Evolutionary conservation across 352 stramenopile genomes (phyloP).

Genomic region (Peronospora destructor): DNA sequence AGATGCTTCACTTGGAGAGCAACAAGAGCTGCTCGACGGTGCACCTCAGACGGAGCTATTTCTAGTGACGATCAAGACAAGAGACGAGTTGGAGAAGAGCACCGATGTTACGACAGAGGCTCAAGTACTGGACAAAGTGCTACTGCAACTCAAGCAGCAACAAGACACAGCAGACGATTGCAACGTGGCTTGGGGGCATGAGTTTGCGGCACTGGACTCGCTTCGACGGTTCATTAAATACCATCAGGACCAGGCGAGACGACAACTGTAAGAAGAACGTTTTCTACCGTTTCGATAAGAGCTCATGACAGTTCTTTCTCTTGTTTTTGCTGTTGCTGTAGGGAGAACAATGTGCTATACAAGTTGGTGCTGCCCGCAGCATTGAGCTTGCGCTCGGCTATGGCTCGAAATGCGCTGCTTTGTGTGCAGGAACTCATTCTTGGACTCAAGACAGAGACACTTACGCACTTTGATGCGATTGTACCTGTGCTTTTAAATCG

Average conservation of each 20-base stretch:
- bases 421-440: slow-evolving; percentile 57
- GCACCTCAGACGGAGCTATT: slow-evolving; percentile 55
- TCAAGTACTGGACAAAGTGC: slow-evolving; percentile 29
- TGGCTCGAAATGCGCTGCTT: slow-evolving; percentile 59
- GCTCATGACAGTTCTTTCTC: not conserved
- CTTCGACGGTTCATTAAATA: slow-evolving; percentile 36
- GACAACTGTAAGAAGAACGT: slow-evolving; percentile 26
- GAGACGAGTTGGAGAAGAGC: slow-evolving; percentile 40
- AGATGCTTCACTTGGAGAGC: not conserved
- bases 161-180: slow-evolving; percentile 3
- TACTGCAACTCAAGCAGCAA: slow-evolving; percentile 14
- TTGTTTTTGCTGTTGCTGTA: slow-evolving; percentile 14
- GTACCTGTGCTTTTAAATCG: slow-evolving; percentile 49
- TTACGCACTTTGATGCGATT: slow-evolving; percentile 35
- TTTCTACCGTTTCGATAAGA: not conserved
- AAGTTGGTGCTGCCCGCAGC: slow-evolving; percentile 50
- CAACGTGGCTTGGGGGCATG: slow-evolving; percentile 32
- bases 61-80: slow-evolving; percentile 41
- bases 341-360: slow-evolving; percentile 18
- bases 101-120: slow-evolving; percentile 26
- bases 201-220: slow-evolving; percentile 41
- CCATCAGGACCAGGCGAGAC: slow-evolving; percentile 24
- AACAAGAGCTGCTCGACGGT: slow-evolving; percentile 24
- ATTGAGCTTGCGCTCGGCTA: slow-evolving; percentile 50
- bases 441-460: slow-evolving; percentile 20